phyloP scores from a whole-genome alignment of 179 eudicot genomes.

The Spinacia oleracea region DNA sequence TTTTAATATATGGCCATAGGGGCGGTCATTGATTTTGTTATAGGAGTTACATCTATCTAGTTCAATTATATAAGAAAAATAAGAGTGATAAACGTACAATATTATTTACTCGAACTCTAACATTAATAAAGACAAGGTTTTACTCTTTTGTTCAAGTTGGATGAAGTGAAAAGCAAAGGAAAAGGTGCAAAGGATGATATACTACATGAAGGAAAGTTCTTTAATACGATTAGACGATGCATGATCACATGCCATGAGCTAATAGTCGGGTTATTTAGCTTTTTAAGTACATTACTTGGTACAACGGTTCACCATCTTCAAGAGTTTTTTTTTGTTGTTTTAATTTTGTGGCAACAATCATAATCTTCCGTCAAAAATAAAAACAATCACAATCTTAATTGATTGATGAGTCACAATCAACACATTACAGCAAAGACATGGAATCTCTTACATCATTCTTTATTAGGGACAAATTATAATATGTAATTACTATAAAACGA shows the following conservation, averaged over 20 bases:
- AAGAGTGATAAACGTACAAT: no score
- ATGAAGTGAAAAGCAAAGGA: background rate
- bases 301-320: background rate
- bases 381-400: no score
- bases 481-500: background rate
- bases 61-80: no score
- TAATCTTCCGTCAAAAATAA: no score
- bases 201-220: background rate
- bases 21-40: no score
- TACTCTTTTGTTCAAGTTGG: no score
- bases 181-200: background rate
- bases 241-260: background rate
- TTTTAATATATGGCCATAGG: no score
- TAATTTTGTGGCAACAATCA: background rate
- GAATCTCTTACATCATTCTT: background rate
- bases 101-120: no score
- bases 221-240: no score
- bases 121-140: no score
- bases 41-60: no score
- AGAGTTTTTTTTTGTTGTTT: background rate
- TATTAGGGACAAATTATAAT: background rate
- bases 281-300: background rate
- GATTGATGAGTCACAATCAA: background rate
- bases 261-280: background rate
- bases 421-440: conserved; percentile 4